phyloP scores from a whole-genome alignment of 139 green algal genomes.

The Tetradesmus lagerheimii region DNA sequence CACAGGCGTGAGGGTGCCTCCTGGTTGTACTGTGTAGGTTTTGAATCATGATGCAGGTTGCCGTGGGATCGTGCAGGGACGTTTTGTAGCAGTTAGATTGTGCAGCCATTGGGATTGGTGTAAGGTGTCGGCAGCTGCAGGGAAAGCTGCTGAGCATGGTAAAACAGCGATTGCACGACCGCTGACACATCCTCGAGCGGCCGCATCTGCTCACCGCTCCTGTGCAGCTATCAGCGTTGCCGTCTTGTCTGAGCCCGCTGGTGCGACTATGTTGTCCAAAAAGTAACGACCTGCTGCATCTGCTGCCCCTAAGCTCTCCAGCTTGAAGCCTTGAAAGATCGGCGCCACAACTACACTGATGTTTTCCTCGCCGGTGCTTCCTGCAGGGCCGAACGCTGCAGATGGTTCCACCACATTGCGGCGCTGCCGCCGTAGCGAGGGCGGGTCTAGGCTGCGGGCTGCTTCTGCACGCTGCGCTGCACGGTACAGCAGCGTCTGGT shows the following conservation, averaged over 20 bases:
- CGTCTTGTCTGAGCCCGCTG: conserved; percentile 54
- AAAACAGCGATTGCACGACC: no score
- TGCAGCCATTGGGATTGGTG: no score
- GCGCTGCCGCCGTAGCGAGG: conserved; percentile 44
- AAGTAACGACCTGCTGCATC: conserved; percentile 68
- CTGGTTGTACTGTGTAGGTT: no score
- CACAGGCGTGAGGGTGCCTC: no score
- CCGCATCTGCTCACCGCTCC: conserved; percentile 11
- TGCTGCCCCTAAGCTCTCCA: conserved; percentile 71
- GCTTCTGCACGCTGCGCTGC: conserved; percentile 78
- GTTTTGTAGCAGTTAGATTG: no score
- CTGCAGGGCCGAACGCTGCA: conserved; percentile 88
- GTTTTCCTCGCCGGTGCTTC: conserved; percentile 91
- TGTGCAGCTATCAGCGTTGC: conserved; percentile 68
- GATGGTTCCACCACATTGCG: conserved; percentile 71
- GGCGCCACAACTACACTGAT: conserved; percentile 90
- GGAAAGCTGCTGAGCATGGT: not conserved
- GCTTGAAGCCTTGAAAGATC: conserved; percentile 81
- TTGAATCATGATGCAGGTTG: no score
- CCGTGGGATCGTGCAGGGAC: no score
- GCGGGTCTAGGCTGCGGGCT: conserved; percentile 73
- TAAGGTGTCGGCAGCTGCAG: not conserved
- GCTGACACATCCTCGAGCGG: not conserved
- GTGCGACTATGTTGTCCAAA: conserved; percentile 71
- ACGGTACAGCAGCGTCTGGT: conserved; percentile 83